A percentile compares a stretch with the other conserved stretches of the same genome.
phyloP scores from a whole-genome alignment of 345 rosid species.

The Melastoma malabathricum region DNA sequence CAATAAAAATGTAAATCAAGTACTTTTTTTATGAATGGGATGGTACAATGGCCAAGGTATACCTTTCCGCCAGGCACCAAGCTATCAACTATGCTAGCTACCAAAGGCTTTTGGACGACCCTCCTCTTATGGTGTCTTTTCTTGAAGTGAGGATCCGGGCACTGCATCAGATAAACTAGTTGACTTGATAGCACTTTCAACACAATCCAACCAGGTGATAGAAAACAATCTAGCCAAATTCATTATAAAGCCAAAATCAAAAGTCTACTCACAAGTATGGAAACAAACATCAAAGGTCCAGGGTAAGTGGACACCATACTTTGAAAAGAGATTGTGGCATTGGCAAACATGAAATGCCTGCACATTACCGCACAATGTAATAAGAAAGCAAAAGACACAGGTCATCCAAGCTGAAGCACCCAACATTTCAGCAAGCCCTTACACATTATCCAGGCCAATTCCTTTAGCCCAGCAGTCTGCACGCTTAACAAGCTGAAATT shows the following conservation, averaged over 20 bases:
- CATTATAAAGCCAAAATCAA: neutral
- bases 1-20: neutral
- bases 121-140: constrained; percentile 86
- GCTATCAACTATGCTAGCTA: constrained; percentile 39
- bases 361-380: constrained; percentile 12
- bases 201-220: neutral
- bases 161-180: constrained; percentile 32
- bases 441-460: constrained; percentile 63
- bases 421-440: constrained; percentile 12
- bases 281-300: constrained; percentile 69
- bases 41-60: constrained; percentile 5
- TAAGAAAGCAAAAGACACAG: constrained; percentile 3
- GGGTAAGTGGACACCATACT: constrained; percentile 52
- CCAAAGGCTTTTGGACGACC: constrained; percentile 69
- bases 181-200: neutral
- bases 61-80: constrained; percentile 77
- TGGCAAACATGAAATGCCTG: constrained; percentile 83
- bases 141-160: constrained; percentile 98
- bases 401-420: neutral
- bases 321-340: constrained; percentile 63
- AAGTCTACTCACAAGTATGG: constrained; percentile 53
- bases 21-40: neutral
- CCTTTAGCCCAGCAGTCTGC: constrained; percentile 75
- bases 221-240: neutral
- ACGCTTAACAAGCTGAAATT: constrained; percentile 67